A percentile compares a stretch with the other conserved stretches of the same genome.
Conservation (phyloP, 2,329 filamentous ascomycete species). For the Fusarium nygamai region DNA sequence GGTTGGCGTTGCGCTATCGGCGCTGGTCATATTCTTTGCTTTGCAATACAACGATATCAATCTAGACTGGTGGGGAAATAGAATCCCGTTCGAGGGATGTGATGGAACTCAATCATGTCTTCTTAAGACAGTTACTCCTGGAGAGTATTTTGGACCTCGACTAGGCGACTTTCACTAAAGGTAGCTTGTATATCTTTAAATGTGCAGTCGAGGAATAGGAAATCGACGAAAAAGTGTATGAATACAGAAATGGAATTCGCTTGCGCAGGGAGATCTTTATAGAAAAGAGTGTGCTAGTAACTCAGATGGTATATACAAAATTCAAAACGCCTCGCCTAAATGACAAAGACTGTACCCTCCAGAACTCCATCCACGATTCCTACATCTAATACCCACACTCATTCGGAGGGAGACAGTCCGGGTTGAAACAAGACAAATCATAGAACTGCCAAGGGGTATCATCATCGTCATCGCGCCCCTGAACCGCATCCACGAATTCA, state of each 20-base stretch:
- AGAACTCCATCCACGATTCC: background rate
- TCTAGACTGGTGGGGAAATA: constrained; percentile 60
- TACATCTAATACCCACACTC: constrained; percentile 22
- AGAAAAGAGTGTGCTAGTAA: background rate
- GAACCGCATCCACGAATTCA: constrained; percentile 8
- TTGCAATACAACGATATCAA: constrained; percentile 52
- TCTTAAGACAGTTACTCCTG: constrained; percentile 35
- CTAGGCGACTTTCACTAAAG: constrained; percentile 18
- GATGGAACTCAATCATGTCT: constrained; percentile 40
- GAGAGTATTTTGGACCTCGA: constrained; percentile 48
- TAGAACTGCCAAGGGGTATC: constrained; percentile 27
- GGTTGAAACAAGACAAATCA: constrained; percentile 28
- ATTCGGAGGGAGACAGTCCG: constrained; percentile 17
- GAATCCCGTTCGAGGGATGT: constrained; percentile 39
- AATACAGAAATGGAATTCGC: background rate
- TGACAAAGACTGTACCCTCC: background rate
- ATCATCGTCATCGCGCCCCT: constrained; percentile 12
- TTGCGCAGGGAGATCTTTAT: too few relatives aligned
- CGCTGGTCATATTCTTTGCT: constrained; percentile 60
- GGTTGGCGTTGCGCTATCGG: constrained; percentile 57
- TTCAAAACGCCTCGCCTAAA: constrained; percentile 3
- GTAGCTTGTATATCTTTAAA: background rate
- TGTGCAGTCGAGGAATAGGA: background rate
- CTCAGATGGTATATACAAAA: constrained; percentile 9
- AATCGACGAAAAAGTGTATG: background rate